Base-by-base conservation (phyloP, 148 eudicot genomes). In the Silene latifolia region DNA sequence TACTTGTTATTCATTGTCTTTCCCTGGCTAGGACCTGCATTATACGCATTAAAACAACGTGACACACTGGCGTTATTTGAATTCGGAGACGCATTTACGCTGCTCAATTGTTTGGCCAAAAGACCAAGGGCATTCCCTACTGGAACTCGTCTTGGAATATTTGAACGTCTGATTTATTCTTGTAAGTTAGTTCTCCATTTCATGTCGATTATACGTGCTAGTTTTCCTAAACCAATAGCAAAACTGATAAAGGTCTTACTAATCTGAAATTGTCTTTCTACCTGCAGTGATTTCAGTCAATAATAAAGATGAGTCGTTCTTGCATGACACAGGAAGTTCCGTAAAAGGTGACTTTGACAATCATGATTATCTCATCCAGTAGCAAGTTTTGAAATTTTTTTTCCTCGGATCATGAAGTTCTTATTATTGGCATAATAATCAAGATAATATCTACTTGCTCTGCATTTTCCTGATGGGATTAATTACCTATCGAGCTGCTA, bases 271-370 rank as follows among this genome's bases (percentile, higher is more conserved):
- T 13, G 29, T 61, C 7, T n/a, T 21, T 62, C 39, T 61, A 23
- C 54, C 8, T 73, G 76, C 68, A 73, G 76, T 62, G 10, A 61
- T 73, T 73, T 73, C 76, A 61, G 76, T 73, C 58, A 62, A 61
- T 61, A 73, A 20, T 15, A 63, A 61, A 44, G 68, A 61, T 12
- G 67, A 73, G 67, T 57, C 67, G 14, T 70, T 70, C 68, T 73
- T 63, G 67, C 58, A 73, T 73, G 76, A 73, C 56, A 27, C 13
- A 4, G 68, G 67, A 32, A 61, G 48, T 44, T 61, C 57, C 44
- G 58, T 42, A 13, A 61, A 73, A 73, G 76, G 76, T 73, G 62
- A 25, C 61, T 14, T 23, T 10, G 72, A 12, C 32, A 20, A 69
- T 46, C 57, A 23, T 5, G 25, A 69, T 29, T 1, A 21, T 69